Base-by-base conservation (phyloP, 1,284 basidiomycete species). In the Apiotrichum mycotoxinovorans region DNA sequence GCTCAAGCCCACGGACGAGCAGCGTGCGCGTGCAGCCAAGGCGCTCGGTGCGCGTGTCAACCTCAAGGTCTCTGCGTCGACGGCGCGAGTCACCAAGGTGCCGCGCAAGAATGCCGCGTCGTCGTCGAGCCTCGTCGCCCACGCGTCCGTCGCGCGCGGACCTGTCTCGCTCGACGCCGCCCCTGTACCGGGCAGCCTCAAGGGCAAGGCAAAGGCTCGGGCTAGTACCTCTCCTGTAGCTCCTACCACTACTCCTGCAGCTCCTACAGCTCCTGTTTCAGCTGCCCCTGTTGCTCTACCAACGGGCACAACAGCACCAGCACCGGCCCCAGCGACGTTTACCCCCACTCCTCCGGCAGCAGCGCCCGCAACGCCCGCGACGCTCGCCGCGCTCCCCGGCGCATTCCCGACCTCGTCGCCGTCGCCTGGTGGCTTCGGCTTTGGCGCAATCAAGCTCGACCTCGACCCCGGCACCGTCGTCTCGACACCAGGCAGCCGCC, bases 361-460 rank as follows among this genome's bases (percentile, higher is more conserved):
- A 8, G 30, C 42, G 17, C 42, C 49, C 7, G 26, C 38, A 22
- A 17, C 38, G 15, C 34, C 51, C 20, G 46, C 57, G 14, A n/a
- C 52, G 7, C 44, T 42, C 10, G 42, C 47, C 27, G 27, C 52
- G 12, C 35, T 23, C 46, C 46, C 46, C 34, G 46, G 20, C 22
- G 14, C 57, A 17, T 44, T 55, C 18, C 44, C 41, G 17, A n/a
- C 18, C 44, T 25, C 49, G 27, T 35, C 50, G 38, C 22, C 51
- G 22, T 48, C 46, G 30, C 45, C 26, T 22, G 26, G 38, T 23
- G 49, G 49, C 17, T 49, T 49, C 45, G 50, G 52, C 30, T 68
- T 68, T 38, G 63, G 62, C 0, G 56, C 59, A 11, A 67, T 70
- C 50, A 68, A 64, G 47, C 58, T 70, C 33, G 48, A 63, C 9